Conservation (phyloP, 2,329 filamentous ascomycete species). For the Diaporthe sp. region DNA sequence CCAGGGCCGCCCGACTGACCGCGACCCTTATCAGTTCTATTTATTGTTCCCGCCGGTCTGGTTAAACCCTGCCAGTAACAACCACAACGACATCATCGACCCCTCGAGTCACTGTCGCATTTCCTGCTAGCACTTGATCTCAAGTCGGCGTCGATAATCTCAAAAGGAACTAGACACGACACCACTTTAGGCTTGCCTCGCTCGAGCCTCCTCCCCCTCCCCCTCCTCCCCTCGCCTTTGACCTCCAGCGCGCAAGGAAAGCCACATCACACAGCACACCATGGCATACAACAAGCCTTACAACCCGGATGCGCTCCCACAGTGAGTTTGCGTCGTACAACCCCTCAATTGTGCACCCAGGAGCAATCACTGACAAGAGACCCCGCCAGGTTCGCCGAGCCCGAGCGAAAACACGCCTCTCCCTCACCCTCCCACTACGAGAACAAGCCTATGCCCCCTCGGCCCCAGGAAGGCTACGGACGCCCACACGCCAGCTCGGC, state of each 20-base stretch:
- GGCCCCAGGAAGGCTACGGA: constrained; percentile 47
- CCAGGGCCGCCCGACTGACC: constrained; percentile 21
- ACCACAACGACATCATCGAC: constrained; percentile 22
- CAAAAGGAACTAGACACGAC: background rate
- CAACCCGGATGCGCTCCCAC: constrained; percentile 94
- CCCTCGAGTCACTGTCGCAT: constrained; percentile 9
- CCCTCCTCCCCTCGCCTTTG: constrained; percentile 20
- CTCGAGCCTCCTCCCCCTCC: background rate
- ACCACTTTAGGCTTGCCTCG: background rate
- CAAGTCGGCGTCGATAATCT: background rate
- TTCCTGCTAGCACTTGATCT: background rate
- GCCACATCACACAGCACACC: constrained; percentile 55
- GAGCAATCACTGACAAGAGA: constrained; percentile 33
- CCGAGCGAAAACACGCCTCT: constrained; percentile 54
- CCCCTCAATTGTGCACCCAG: background rate
- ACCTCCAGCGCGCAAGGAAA: constrained; percentile 23
- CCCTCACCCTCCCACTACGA: constrained; percentile 58
- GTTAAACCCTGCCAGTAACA: constrained; percentile 5
- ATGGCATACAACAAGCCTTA: constrained; percentile 97
- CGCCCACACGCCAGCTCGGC: constrained; percentile 32
- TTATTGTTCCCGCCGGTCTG: constrained; percentile 15
- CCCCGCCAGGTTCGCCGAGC: constrained; percentile 62
- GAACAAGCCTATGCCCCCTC: constrained; percentile 60
- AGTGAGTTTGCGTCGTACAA: constrained; percentile 65
- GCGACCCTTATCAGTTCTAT: constrained; percentile 35